Evolutionary conservation across 78 protist species (phyloP).

Genomic region (Dictyostelium intermedium): DNA sequence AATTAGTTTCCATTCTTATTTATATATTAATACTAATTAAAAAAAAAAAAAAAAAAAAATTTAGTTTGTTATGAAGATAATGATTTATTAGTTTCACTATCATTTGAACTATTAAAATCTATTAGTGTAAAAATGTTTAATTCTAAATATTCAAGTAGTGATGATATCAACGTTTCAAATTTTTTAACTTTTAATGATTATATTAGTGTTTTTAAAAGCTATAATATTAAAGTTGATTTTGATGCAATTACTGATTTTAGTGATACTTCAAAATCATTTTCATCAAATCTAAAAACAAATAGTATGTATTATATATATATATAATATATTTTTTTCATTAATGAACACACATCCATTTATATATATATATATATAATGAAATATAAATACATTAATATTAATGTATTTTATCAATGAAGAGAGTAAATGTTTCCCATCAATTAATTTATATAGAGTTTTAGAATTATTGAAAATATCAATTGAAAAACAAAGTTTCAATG

Average conservation of each 20-base stretch:
- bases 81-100: conserved; percentile 34
- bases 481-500: not conserved
- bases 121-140: not conserved
- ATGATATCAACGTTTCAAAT: not conserved
- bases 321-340: no score
- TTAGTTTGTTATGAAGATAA: conserved; percentile 34
- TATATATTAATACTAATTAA: no score
- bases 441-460: conserved; percentile 19
- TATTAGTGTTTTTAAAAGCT: not conserved
- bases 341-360: no score
- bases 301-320: not conserved
- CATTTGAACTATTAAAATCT: conserved; percentile 2
- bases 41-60: no score
- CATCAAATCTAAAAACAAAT: not conserved
- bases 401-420: not conserved
- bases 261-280: not conserved
- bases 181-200: conserved; percentile 6
- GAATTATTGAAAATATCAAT: not conserved
- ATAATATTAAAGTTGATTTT: conserved; percentile 4
- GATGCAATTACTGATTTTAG: not conserved
- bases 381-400: not conserved
- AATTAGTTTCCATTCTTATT: no score
- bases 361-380: no score
- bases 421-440: conserved; percentile 1
- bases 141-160: not conserved